Evolutionary conservation across 2,329 filamentous ascomycete genomes (phyloP).

Genomic region (Apiospora pterosperma): DNA sequence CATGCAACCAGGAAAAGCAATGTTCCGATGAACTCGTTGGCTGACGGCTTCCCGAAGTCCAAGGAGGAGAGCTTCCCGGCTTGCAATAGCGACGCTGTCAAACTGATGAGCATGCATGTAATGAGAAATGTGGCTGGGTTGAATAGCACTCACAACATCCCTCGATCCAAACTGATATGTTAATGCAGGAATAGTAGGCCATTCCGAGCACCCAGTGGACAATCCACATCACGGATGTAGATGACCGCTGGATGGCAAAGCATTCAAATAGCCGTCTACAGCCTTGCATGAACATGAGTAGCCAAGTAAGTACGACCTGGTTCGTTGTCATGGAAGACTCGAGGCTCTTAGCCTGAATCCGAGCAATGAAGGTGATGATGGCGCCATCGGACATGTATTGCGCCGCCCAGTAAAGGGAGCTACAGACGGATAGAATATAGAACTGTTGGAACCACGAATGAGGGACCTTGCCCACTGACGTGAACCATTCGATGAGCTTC

Average conservation of each 20-base stretch:
- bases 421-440: conserved; percentile 68
- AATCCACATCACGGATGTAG: conserved; percentile 77
- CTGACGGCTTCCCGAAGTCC: conserved; percentile 27
- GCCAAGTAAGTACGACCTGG: conserved; percentile 65
- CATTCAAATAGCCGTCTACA: conserved; percentile 75
- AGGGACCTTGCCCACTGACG: conserved; percentile 59
- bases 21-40: conserved; percentile 53
- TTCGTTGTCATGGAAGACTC: conserved; percentile 51
- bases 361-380: conserved; percentile 45
- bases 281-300: conserved; percentile 73
- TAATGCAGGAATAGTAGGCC: conserved; percentile 71
- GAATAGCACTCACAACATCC: conserved; percentile 57
- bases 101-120: neutral
- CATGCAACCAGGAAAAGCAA: conserved; percentile 68
- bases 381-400: conserved; percentile 57
- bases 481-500: conserved; percentile 28
- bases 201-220: conserved; percentile 79
- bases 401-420: conserved; percentile 70
- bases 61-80: conserved; percentile 14
- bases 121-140: neutral
- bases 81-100: conserved; percentile 29
- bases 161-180: conserved; percentile 81
- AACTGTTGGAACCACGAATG: conserved; percentile 90
- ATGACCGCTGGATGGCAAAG: conserved; percentile 59
- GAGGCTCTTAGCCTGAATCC: conserved; percentile 29